A percentile compares a stretch with the other conserved stretches of the same genome.
phyloP scores from a whole-genome alignment of 768 basidiomycete genomes.

The Zangia roseola region DNA sequence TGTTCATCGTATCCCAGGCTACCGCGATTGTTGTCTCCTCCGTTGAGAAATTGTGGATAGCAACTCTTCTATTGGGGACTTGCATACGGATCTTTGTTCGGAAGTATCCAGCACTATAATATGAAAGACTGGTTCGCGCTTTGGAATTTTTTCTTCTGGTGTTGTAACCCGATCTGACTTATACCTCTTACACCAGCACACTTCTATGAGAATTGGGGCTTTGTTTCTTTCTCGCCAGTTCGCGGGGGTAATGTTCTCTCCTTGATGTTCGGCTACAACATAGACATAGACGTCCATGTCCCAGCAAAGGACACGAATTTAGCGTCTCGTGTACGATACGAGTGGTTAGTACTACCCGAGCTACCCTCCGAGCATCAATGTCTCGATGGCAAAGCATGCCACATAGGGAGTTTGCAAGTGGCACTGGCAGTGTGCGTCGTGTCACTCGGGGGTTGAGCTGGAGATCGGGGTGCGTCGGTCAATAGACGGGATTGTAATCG shows the following conservation, averaged over 20 bases:
- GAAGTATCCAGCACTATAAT: constrained; percentile 74
- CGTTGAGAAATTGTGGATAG: constrained; percentile 61
- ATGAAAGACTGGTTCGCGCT: constrained; percentile 89
- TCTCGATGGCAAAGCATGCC: constrained; percentile 58
- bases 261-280: constrained; percentile 75
- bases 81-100: constrained; percentile 74
- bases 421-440: constrained; percentile 36
- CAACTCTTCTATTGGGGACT: constrained; percentile 34
- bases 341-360: constrained; percentile 9
- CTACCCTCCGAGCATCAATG: constrained; percentile 45
- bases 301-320: constrained; percentile 8
- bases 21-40: constrained; percentile 51
- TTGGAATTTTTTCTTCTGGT: constrained; percentile 38
- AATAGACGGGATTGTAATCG: background rate
- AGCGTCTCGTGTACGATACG: background rate
- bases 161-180: background rate
- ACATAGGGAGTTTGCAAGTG: constrained; percentile 55
- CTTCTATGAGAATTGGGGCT: constrained; percentile 88
- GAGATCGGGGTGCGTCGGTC: background rate
- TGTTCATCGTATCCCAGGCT: constrained; percentile 75
- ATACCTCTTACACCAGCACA: constrained; percentile 42
- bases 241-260: constrained; percentile 83
- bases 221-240: constrained; percentile 68
- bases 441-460: constrained; percentile 37
- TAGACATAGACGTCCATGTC: constrained; percentile 76